These are phyloP conservation scores for Camelina neglecta DNA, from an alignment of 345 rosid genomes.

Conservation along the genomic window DNA sequence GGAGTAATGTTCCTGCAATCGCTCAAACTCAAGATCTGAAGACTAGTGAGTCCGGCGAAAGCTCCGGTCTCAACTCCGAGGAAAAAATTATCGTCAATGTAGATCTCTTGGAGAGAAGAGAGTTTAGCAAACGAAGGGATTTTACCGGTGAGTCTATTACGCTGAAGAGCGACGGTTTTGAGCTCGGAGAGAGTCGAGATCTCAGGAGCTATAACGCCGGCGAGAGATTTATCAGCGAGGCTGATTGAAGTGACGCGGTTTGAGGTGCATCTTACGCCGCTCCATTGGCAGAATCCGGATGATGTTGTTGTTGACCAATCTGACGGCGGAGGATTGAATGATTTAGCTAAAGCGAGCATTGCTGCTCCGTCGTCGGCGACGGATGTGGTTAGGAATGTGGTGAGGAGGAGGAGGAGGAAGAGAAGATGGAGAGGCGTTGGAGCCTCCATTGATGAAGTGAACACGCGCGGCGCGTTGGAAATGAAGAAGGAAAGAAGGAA, in stretches of 20 bases:
- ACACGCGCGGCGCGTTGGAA: conserved; percentile 38
- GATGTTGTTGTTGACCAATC: conserved; percentile 60
- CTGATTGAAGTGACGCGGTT: conserved; percentile 53
- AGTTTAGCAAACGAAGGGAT: conserved; percentile 68
- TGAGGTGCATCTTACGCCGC: conserved; percentile 54
- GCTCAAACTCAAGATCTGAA: conserved; percentile 55
- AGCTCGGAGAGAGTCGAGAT: conserved; percentile 66
- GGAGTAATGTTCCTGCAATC: conserved; percentile 42
- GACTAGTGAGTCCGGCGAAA: conserved; percentile 64
- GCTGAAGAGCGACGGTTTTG: conserved; percentile 49
- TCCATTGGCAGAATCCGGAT: conserved; percentile 58
- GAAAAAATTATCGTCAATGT: conserved; percentile 59
- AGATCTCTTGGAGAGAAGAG: conserved; percentile 51
- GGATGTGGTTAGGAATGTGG: conserved; percentile 30
- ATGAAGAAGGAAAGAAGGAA: background rate
- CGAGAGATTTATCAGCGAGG: conserved; percentile 46
- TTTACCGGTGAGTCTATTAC: conserved; percentile 58
- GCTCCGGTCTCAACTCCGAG: conserved; percentile 55
- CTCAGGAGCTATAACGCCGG: conserved; percentile 57
- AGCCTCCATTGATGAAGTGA: conserved; percentile 43
- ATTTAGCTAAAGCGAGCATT: conserved; percentile 53
- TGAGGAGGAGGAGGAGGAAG: conserved; percentile 32
- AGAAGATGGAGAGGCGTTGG: conserved; percentile 41
- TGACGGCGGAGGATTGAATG: conserved; percentile 56
- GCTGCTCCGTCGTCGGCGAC: conserved; percentile 59